Evolutionary conservation across 2,329 filamentous ascomycete genomes (phyloP).

Genomic region (Fusarium devonianum): DNA sequence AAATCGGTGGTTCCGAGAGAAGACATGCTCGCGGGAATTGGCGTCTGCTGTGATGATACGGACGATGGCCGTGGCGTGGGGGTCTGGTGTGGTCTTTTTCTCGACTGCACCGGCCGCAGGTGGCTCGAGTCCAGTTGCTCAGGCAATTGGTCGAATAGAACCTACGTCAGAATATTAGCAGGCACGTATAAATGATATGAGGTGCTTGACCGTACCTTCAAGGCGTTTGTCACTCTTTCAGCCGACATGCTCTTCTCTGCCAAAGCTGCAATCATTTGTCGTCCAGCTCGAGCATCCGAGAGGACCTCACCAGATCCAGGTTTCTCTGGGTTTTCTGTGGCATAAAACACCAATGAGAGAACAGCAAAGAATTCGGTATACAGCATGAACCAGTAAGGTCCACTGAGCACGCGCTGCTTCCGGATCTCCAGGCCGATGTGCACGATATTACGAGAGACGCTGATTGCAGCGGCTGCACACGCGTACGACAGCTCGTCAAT

Average conservation of each 20-base stretch:
- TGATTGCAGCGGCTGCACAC: constrained; percentile 69
- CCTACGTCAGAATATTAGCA: constrained; percentile 55
- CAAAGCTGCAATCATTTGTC: constrained; percentile 80
- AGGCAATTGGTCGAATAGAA: constrained; percentile 84
- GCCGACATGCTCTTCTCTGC: constrained; percentile 88
- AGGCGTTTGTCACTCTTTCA: constrained; percentile 79
- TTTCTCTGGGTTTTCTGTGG: constrained; percentile 80
- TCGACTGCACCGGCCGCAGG: constrained; percentile 52
- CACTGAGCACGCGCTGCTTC: constrained; percentile 75
- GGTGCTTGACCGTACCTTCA: constrained; percentile 66
- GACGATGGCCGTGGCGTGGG: constrained; percentile 48
- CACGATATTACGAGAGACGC: constrained; percentile 74
- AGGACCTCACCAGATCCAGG: constrained; percentile 79
- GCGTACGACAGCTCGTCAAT: constrained; percentile 82
- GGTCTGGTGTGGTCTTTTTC: constrained; percentile 66
- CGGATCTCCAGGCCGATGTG: constrained; percentile 82
- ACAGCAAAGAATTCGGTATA: constrained; percentile 86
- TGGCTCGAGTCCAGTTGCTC: constrained; percentile 68
- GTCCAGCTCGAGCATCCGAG: constrained; percentile 83
- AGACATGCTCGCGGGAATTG: constrained; percentile 44
- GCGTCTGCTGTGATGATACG: constrained; percentile 40
- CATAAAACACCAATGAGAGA: constrained; percentile 79
- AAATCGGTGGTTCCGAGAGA: constrained; percentile 47
- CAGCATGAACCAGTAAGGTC: constrained; percentile 86
- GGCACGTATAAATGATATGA: constrained; percentile 26